phyloP scores from a whole-genome alignment of 768 basidiomycete species.

The Rubroboletus satanas region DNA sequence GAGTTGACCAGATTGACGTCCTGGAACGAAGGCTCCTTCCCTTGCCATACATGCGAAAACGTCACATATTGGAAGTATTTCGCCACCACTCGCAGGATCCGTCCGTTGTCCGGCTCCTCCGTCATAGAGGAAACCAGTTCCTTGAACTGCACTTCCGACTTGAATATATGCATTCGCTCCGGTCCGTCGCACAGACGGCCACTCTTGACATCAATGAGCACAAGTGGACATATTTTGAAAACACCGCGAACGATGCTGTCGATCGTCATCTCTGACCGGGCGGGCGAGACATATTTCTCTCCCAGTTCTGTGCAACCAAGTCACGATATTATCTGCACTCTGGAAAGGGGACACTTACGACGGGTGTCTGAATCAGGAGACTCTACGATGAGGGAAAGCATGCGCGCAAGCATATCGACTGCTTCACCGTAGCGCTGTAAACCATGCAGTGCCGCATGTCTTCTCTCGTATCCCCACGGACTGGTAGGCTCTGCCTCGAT shows the following conservation, averaged over 20 bases:
- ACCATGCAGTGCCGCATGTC: background rate
- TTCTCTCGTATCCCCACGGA: constrained; percentile 1
- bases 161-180: background rate
- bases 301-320: background rate
- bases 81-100: background rate
- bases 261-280: background rate
- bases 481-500: background rate
- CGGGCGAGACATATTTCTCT: background rate
- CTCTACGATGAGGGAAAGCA: background rate
- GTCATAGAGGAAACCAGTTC: background rate
- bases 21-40: background rate
- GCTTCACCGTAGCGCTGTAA: constrained; percentile 1
- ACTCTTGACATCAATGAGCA: background rate
- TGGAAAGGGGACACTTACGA: background rate
- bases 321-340: accelerated
- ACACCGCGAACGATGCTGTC: background rate
- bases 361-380: background rate
- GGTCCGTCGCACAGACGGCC: background rate
- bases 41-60: background rate
- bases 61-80: constrained; percentile 3
- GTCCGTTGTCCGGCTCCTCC: background rate
- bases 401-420: background rate
- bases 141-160: background rate
- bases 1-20: background rate
- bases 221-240: background rate